These are phyloP conservation scores for Candolleomyces efflorescens DNA, from an alignment of 768 basidiomycete genomes.

Conservation along the genomic window DNA sequence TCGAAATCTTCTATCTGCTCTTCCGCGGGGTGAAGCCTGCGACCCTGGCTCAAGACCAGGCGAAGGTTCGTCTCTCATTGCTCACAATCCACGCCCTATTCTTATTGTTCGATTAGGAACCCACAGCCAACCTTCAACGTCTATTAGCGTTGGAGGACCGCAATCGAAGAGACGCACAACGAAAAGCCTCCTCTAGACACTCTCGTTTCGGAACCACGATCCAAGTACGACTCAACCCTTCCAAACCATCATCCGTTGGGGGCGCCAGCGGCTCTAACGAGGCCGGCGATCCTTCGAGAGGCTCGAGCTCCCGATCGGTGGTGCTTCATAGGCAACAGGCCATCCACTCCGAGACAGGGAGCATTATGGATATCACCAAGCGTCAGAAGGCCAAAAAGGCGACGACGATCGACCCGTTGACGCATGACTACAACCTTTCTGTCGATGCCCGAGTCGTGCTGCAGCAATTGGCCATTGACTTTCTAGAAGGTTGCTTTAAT, in stretches of 20 bases:
- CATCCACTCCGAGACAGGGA: conserved; percentile 60
- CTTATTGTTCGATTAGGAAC: conserved; percentile 44
- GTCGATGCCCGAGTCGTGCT: conserved; percentile 61
- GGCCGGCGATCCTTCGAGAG: conserved; percentile 19
- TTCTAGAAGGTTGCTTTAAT: conserved; percentile 85
- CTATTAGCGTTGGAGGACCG: conserved; percentile 77
- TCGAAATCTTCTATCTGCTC: conserved; percentile 91
- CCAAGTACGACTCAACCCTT: conserved; percentile 39
- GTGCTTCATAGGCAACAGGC: conserved; percentile 87
- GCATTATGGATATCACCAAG: conserved; percentile 68
- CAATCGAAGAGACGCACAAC: conserved; percentile 50
- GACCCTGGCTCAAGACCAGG: conserved; percentile 54
- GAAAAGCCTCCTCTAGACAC: conserved; percentile 70
- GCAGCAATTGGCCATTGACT: conserved; percentile 65
- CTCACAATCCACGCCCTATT: conserved; percentile 5
- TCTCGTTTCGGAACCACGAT: conserved; percentile 97
- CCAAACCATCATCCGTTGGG: not conserved
- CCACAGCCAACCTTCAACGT: conserved; percentile 60
- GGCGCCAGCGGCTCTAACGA: conserved; percentile 55
- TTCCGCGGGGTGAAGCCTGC: conserved; percentile 74
- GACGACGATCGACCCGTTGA: conserved; percentile 62
- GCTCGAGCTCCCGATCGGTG: conserved; percentile 43
- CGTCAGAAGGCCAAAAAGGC: conserved; percentile 56
- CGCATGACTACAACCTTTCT: conserved; percentile 62
- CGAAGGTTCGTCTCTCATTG: conserved; percentile 44